Evolutionary conservation across 2,329 filamentous ascomycete species (phyloP).

Genomic region (Neonectria ditissima): DNA sequence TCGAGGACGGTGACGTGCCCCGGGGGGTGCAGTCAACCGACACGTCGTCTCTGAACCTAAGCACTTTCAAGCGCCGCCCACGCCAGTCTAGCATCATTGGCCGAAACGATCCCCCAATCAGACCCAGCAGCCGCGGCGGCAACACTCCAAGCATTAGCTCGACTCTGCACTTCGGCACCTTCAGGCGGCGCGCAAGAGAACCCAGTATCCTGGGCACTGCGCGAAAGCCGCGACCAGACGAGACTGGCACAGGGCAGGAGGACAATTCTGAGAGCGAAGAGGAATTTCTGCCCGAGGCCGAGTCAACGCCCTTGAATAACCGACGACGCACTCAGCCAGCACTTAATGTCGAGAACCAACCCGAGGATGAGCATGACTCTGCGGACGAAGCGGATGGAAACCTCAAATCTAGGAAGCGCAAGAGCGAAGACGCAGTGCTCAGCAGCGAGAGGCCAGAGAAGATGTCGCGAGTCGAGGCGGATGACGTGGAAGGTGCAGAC

Average conservation of each 20-base stretch:
- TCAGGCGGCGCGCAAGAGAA: conserved; percentile 68
- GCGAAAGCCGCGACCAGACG: conserved; percentile 56
- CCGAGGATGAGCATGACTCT: conserved; percentile 35
- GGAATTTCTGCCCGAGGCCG: conserved; percentile 71
- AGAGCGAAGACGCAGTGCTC: conserved; percentile 61
- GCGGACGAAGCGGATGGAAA: conserved; percentile 43
- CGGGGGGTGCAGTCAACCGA: conserved; percentile 55
- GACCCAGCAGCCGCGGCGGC: conserved; percentile 63
- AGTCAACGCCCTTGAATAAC: conserved; percentile 73
- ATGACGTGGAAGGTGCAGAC: conserved; percentile 29
- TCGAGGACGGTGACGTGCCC: conserved; percentile 54
- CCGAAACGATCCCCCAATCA: conserved; percentile 63
- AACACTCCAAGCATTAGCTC: conserved; percentile 62
- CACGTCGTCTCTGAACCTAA: conserved; percentile 60
- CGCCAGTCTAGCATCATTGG: conserved; percentile 64
- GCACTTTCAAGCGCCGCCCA: conserved; percentile 59
- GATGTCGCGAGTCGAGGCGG: conserved; percentile 46
- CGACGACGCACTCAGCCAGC: conserved; percentile 53
- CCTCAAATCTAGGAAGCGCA: conserved; percentile 65
- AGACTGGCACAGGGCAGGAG: conserved; percentile 45
- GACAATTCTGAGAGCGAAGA: conserved; percentile 57
- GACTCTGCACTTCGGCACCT: conserved; percentile 67
- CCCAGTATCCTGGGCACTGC: conserved; percentile 70
- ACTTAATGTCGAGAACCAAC: conserved; percentile 33
- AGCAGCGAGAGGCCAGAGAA: conserved; percentile 54